phyloP scores from a whole-genome alignment of 2,329 filamentous ascomycete genomes.

The Sarocladium kiliense region DNA sequence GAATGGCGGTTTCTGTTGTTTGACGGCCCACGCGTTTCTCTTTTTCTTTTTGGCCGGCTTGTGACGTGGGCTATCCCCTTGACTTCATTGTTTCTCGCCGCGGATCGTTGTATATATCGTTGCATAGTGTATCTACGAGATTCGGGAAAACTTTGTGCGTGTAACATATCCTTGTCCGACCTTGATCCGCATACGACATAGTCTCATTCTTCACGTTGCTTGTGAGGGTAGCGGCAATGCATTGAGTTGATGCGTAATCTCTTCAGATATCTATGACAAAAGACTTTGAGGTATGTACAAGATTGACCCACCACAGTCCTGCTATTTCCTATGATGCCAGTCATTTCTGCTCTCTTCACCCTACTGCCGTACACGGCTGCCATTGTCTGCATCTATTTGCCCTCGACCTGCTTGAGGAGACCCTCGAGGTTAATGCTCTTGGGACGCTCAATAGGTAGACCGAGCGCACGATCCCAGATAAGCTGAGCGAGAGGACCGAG shows the following conservation, averaged over 20 bases:
- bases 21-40: too few species aligned
- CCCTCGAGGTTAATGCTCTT: slow-evolving; percentile 96
- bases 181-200: not conserved
- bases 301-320: not conserved
- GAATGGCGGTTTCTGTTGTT: too few species aligned
- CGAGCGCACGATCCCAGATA: slow-evolving; percentile 91
- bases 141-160: not conserved
- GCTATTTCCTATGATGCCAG: not conserved
- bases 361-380: not conserved
- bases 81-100: too few species aligned
- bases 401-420: slow-evolving; percentile 63
- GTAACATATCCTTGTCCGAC: too few species aligned
- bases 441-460: slow-evolving; percentile 91
- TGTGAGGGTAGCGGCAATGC: not conserved
- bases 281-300: not conserved
- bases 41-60: too few species aligned
- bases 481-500: slow-evolving; percentile 89
- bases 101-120: not conserved
- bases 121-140: not conserved
- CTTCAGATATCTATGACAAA: not conserved
- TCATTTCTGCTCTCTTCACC: not conserved
- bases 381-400: slow-evolving; percentile 23
- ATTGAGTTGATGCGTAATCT: too few species aligned
- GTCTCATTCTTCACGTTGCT: not conserved
- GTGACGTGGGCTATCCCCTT: too few species aligned